Conservation (phyloP, 306 rosid species). For the Luffa acutangula region DNA sequence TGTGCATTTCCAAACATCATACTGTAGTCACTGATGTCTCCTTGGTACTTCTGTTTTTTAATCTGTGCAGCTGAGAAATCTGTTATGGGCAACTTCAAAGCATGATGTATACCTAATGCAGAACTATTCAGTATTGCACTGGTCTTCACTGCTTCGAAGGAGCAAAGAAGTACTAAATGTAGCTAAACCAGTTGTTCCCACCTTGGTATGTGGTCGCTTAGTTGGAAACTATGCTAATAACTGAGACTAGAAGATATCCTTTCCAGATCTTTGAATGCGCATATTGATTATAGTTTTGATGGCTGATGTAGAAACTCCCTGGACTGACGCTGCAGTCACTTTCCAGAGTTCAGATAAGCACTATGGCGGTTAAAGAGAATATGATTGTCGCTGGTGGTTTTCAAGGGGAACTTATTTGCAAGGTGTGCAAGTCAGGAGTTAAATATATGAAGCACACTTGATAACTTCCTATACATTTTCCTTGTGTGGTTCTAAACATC, state of each 20-base stretch:
- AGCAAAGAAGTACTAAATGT: constrained; percentile 73
- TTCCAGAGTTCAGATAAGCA: constrained; percentile 83
- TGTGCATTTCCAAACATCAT: constrained; percentile 4
- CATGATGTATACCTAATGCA: constrained; percentile 89
- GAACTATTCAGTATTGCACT: constrained; percentile 85
- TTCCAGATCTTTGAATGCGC: background rate
- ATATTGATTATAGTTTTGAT: background rate
- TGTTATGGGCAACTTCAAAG: constrained; percentile 91
- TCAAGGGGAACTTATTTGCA: constrained; percentile 91
- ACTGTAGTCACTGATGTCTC: constrained; percentile 22
- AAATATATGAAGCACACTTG: background rate
- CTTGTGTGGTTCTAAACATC: background rate
- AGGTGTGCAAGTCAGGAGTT: constrained; percentile 33
- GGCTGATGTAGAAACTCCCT: constrained; percentile 32
- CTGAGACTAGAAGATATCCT: background rate
- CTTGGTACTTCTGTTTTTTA: constrained; percentile 10
- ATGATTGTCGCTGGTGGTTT: constrained; percentile 84
- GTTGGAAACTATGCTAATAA: background rate
- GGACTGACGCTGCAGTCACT: constrained; percentile 44
- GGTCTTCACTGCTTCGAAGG: constrained; percentile 61
- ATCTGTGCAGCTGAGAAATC: constrained; percentile 62
- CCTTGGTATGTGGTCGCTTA: constrained; percentile 32
- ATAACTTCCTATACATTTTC: background rate
- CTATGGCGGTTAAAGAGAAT: constrained; percentile 80
- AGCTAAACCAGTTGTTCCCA: constrained; percentile 57